These are phyloP conservation scores for Suhomyces anneliseae DNA, from an alignment of 1,139 yeast genomes.

Conservation along the genomic window DNA sequence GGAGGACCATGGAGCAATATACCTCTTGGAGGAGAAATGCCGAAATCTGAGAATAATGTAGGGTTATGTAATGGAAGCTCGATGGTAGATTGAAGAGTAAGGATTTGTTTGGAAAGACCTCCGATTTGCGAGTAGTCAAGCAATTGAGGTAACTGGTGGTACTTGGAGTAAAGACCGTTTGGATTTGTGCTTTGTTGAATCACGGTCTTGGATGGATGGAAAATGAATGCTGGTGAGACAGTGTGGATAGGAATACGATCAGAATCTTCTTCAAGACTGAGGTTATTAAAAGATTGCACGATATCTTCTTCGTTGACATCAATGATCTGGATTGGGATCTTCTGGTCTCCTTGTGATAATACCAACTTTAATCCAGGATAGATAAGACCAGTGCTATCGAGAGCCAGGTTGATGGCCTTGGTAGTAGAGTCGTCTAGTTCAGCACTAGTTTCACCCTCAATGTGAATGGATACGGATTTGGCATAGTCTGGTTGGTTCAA, in stretches of 20 bases:
- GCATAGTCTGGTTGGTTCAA: slow-evolving; percentile 54
- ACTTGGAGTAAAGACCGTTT: slow-evolving; percentile 24
- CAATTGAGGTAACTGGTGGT: slow-evolving; percentile 43
- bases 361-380: slow-evolving; percentile 51
- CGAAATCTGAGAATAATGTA: slow-evolving; percentile 73
- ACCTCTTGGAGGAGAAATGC: slow-evolving; percentile 91
- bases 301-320: slow-evolving; percentile 25
- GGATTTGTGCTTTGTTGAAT: slow-evolving; percentile 17
- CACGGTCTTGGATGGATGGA: slow-evolving; percentile 38
- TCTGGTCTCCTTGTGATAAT: slow-evolving; percentile 4
- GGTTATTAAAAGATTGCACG: slow-evolving; percentile 26
- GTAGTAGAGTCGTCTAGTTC: slow-evolving; percentile 4
- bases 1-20: slow-evolving; percentile 92
- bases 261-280: slow-evolving; percentile 16
- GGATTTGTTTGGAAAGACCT: slow-evolving; percentile 69
- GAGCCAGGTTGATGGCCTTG: slow-evolving; percentile 32
- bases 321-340: slow-evolving; percentile 14
- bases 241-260: slow-evolving; percentile 17
- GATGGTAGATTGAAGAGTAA: slow-evolving; percentile 61
- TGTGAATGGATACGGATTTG: slow-evolving; percentile 18
- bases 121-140: slow-evolving; percentile 62
- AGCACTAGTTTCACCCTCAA: slow-evolving; percentile 3
- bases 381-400: slow-evolving; percentile 53
- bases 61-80: slow-evolving; percentile 83
- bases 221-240: slow-evolving; percentile 49